These are phyloP conservation scores for Gossypium bickii DNA, from an alignment of 345 rosid species.

Conservation along the genomic window DNA sequence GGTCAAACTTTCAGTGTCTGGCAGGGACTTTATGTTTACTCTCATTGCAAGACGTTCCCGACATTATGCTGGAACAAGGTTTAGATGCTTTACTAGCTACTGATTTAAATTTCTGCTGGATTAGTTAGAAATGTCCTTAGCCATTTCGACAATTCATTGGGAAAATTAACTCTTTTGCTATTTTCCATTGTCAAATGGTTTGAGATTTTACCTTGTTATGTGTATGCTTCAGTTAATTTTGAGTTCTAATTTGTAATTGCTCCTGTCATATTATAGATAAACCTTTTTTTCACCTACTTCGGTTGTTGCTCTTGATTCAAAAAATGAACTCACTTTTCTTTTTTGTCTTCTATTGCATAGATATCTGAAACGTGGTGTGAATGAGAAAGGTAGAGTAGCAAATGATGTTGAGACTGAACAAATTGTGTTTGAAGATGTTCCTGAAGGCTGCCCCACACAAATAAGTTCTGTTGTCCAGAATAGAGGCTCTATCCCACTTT, in stretches of 20 bases:
- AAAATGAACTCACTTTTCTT: slow-evolving; percentile 17
- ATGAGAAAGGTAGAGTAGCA: slow-evolving; percentile 94
- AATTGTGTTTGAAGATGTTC: slow-evolving; percentile 75
- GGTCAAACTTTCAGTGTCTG: slow-evolving; percentile 66
- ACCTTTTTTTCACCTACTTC: background rate
- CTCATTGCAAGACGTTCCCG: slow-evolving; percentile 89
- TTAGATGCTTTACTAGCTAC: background rate
- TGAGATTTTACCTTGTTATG: background rate
- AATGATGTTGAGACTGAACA: slow-evolving; percentile 99
- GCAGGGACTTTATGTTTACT: slow-evolving; percentile 59
- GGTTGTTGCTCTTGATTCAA: slow-evolving; percentile 11
- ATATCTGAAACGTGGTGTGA: slow-evolving; percentile 86
- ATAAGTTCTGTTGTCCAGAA: slow-evolving; percentile 93
- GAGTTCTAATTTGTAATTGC: background rate
- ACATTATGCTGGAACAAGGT: slow-evolving; percentile 99
- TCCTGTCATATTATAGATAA: background rate
- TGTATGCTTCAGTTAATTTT: background rate
- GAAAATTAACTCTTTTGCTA: background rate
- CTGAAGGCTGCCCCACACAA: slow-evolving; percentile 52
- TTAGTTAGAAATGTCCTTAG: background rate
- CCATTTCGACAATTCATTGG: background rate
- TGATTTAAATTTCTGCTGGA: slow-evolving; percentile 4
- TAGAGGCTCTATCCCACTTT: slow-evolving; percentile 95
- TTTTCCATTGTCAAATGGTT: background rate
- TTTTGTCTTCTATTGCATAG: slow-evolving; percentile 35